A percentile compares a stretch with the other conserved stretches of the same genome.
Evolutionary conservation across 208 protist species (phyloP).

Genomic region (Leishmania turanica): DNA sequence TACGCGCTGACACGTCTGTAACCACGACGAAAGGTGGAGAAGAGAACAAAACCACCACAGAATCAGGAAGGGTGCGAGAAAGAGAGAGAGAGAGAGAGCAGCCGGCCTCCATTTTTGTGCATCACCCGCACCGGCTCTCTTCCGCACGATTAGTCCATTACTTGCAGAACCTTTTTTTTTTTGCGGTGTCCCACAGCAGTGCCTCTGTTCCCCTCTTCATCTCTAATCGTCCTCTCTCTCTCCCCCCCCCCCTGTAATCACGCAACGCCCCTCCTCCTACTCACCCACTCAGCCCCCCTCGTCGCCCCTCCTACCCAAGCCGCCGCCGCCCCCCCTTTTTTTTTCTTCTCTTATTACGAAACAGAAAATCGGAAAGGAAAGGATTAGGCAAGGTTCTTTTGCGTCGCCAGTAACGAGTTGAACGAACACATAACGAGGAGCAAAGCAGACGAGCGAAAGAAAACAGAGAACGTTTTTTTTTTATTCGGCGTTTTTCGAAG

Average conservation of each 20-base stretch:
- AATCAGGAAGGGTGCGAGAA: neutral
- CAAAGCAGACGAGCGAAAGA: no score
- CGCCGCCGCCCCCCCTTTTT: no score
- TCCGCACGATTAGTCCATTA: neutral
- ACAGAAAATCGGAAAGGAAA: constrained; percentile 1
- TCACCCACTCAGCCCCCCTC: neutral
- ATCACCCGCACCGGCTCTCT: neutral
- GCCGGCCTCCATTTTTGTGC: neutral
- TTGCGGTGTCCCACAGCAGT: neutral
- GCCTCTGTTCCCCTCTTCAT: neutral
- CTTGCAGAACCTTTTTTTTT: neutral
- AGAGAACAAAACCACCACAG: neutral
- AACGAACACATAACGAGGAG: neutral
- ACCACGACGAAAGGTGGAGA: neutral
- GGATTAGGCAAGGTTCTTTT: neutral
- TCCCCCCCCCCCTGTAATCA: neutral
- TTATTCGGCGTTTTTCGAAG: neutral
- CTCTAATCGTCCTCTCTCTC: neutral
- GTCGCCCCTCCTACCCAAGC: neutral
- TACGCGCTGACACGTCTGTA: neutral
- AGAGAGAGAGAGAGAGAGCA: neutral
- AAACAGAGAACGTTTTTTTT: neutral
- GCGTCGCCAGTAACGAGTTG: neutral
- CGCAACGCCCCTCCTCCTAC: no score
- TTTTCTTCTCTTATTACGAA: neutral